Base-by-base conservation (phyloP, 441 rosid genomes). In the Croton laevigatus region DNA sequence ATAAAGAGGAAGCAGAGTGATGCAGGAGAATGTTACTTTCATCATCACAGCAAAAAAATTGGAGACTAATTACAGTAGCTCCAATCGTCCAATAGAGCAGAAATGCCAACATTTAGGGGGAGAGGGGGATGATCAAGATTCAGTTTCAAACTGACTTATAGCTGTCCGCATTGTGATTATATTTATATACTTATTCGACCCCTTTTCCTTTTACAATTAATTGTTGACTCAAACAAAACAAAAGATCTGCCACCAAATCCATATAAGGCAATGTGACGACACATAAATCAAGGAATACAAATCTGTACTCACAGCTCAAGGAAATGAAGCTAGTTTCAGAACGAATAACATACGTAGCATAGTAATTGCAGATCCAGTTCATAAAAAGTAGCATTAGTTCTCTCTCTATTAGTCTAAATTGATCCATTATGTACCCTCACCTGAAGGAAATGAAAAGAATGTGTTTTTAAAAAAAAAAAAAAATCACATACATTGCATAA, bases 111-210 rank as follows among this genome's bases (percentile, higher is more conserved):
- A 54, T 7, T 27, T 16, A 38, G 36, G 44, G 63, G 46, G 42
- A 70, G n/a, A n/a, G n/a, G n/a, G n/a, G n/a, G n/a, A n/a, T n/a
- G n/a, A n/a, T n/a, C n/a, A 44, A 14, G 62, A 63, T 3, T 17
- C 38, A 19, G 38, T 40, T 27, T 65, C 34, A 59, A 12, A 19
- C 8, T 60, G 32, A 17, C 54, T 19, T 20, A 6, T 32, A 44
- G 69, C 74, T n/a, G n/a, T n/a, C 42, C 69, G 42, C 68, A 63
- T 71, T 14, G 45, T 36, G 44, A 22, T n/a, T n/a, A n/a, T n/a
- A n/a, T n/a, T n/a, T n/a, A n/a, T n/a, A n/a, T n/a, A n/a, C n/a
- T n/a, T n/a, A n/a, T n/a, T n/a, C n/a, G n/a, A n/a, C n/a, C n/a
- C n/a, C n/a, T n/a, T n/a, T n/a, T n/a, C n/a, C n/a, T n/a, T n/a